Percentiles rank a stretch among this genome's conserved stretches.
Conservation (phyloP, 176 grass and related monocot genomes). For the Oryza meridionalis region DNA sequence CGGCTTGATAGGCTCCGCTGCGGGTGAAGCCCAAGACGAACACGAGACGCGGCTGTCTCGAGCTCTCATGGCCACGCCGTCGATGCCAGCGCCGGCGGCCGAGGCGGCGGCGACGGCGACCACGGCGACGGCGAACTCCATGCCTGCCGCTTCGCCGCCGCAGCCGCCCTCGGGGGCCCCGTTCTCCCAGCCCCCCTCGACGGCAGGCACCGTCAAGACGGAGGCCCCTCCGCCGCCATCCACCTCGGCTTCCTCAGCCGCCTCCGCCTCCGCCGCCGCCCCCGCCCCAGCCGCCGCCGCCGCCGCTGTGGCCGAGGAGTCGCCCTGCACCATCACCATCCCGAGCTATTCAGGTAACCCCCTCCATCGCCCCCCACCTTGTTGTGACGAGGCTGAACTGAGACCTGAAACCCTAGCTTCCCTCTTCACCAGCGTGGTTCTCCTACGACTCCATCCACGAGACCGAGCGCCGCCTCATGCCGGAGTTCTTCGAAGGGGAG, state of each 20-base stretch:
- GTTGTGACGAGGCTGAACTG: not conserved
- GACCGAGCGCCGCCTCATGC: conserved; percentile 77
- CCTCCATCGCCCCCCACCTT: not conserved
- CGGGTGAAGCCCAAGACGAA: not conserved
- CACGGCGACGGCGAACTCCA: not conserved
- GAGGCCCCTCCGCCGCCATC: conserved; percentile 46
- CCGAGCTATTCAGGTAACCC: conserved; percentile 86
- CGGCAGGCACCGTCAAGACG: conserved; percentile 43
- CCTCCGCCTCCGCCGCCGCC: not conserved
- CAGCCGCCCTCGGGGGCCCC: not conserved
- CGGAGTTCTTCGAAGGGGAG: conserved; percentile 87
- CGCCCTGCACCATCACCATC: conserved; percentile 68
- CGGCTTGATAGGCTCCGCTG: not conserved
- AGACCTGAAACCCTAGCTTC: conserved; percentile 29
- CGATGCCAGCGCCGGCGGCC: conserved; percentile 11
- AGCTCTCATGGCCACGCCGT: conserved; percentile 44
- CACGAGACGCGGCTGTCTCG: not conserved
- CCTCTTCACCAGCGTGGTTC: conserved; percentile 73
- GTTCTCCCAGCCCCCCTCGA: conserved; percentile 20
- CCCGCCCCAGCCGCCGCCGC: not conserved
- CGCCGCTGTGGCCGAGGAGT: conserved; percentile 21
- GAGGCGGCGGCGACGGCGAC: not conserved
- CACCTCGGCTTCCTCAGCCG: conserved; percentile 7
- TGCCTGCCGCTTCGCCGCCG: not conserved
- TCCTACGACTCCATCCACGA: conserved; percentile 77